phyloP scores from a whole-genome alignment of 345 rosid genomes.

The Linum lewisii region DNA sequence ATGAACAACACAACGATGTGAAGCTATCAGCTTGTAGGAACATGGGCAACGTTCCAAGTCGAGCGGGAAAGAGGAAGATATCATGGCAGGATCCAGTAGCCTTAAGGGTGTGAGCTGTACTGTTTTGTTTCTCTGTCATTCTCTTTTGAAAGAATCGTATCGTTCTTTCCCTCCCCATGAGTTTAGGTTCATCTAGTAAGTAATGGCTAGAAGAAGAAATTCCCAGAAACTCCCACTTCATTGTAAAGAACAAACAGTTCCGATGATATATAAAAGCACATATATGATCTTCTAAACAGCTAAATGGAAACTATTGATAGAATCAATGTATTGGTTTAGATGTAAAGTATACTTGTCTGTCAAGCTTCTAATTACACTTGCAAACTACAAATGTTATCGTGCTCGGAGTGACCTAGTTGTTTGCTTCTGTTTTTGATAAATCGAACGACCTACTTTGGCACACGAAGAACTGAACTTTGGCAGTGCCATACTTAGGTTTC shows the following conservation, averaged over 20 bases:
- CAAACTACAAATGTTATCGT: no score
- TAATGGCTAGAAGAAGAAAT: neutral
- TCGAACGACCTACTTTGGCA: no score
- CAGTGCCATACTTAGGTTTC: no score
- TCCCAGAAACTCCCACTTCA: neutral
- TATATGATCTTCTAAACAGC: neutral
- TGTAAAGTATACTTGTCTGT: no score
- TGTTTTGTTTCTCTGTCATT: neutral
- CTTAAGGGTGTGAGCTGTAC: slow-evolving; percentile 45
- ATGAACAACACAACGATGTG: slow-evolving; percentile 38
- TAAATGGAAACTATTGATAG: no score
- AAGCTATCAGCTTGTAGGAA: slow-evolving; percentile 54
- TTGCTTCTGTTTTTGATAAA: no score
- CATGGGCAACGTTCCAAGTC: slow-evolving; percentile 38
- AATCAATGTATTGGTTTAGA: no score
- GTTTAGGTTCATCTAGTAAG: neutral
- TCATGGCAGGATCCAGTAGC: slow-evolving; percentile 95
- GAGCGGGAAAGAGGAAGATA: slow-evolving; percentile 78
- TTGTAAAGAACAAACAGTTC: slow-evolving; percentile 24
- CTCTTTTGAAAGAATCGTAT: slow-evolving; percentile 9
- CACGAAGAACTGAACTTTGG: no score
- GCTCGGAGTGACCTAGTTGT: no score
- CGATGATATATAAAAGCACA: slow-evolving; percentile 1
- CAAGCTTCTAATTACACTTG: no score
- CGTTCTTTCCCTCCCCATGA: neutral